These are phyloP conservation scores for Xanthoparmelia taractica DNA, from an alignment of 495 filamentous ascomycete genomes.

Conservation along the genomic window DNA sequence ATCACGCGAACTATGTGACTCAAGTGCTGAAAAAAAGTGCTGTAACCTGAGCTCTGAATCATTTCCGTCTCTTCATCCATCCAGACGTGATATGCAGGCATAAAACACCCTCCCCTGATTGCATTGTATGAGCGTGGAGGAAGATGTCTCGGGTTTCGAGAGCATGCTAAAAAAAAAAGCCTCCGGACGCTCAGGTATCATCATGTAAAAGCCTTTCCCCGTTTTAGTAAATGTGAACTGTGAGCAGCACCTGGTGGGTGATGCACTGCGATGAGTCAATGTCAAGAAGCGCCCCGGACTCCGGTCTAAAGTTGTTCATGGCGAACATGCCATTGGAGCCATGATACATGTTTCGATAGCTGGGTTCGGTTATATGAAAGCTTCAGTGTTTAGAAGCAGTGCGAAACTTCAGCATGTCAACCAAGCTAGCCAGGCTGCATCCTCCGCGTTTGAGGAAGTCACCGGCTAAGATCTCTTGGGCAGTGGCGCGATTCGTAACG, in stretches of 20 bases:
- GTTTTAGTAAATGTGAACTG: background rate
- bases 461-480: slow-evolving; percentile 74
- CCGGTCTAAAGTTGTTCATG: slow-evolving; percentile 6
- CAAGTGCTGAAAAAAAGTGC: background rate
- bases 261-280: slow-evolving; percentile 9
- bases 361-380: background rate
- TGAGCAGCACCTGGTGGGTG: slow-evolving; percentile 4
- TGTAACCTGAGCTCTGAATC: slow-evolving; percentile 1
- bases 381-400: slow-evolving; percentile 13
- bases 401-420: slow-evolving; percentile 73
- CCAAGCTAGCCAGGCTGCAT: slow-evolving; percentile 70
- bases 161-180: background rate
- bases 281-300: slow-evolving; percentile 1
- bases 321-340: background rate
- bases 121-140: background rate
- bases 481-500: slow-evolving; percentile 87
- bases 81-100: slow-evolving; percentile 14
- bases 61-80: slow-evolving; percentile 1
- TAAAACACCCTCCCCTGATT: slow-evolving; percentile 1
- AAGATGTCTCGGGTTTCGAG: background rate
- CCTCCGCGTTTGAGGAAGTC: slow-evolving; percentile 64
- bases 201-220: slow-evolving; percentile 9
- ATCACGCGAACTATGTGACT: slow-evolving; percentile 2
- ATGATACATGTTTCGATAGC: background rate
- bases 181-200: slow-evolving; percentile 13